Evolutionary conservation across 495 filamentous ascomycete species (phyloP), one percentile per base, ranked within the genome.

Genomic region (Aspergillus steynii): DNA sequence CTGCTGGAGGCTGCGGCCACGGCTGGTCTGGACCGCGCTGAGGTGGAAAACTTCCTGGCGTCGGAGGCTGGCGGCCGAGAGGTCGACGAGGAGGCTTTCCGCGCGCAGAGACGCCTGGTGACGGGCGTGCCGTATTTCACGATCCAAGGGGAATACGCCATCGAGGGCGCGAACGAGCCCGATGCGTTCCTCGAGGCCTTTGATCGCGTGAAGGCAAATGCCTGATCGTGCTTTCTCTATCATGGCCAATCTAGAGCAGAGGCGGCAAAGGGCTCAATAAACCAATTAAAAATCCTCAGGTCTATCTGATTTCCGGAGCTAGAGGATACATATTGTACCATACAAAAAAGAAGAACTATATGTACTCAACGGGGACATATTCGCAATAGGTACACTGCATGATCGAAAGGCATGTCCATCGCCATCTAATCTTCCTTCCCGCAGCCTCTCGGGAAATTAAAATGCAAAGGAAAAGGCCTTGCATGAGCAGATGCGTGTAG

Each of bases 101-200:
- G 77, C 56, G 89, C 89, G 34, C 80, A 84, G 48, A 57, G 65
- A 56, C 75, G 79, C 53, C 79, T 83, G 47, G 82, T 96, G 42
- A 80, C 72, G 28, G 91, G 90, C 0, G 92, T 96, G 61, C 92
- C 91, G 1, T 83, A 90, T 68, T 93, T 91, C 66, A 85, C 82
- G 32, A 75, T 93, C 32, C 85, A 91, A 58, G 85, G 76, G 1
- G 80, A 80, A 67, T 87, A 84, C 72, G 77, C 81, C 48, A 68
- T 93, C 37, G 77, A 83, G 27, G 89, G 90, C 0, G 89, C 87
- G 0, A 84, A 90, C 71, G 86, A 90, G 59, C 73, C 77, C 4
- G 73, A 81, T 64, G 73, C 72, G 7, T 85, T 88, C 56, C 64
- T 88, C 34, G 75, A 82, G 55, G 69, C 80, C n/a, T 87, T 89